Base-by-base conservation (phyloP, 139 green algal genomes). In the Picochlorum sp. region DNA sequence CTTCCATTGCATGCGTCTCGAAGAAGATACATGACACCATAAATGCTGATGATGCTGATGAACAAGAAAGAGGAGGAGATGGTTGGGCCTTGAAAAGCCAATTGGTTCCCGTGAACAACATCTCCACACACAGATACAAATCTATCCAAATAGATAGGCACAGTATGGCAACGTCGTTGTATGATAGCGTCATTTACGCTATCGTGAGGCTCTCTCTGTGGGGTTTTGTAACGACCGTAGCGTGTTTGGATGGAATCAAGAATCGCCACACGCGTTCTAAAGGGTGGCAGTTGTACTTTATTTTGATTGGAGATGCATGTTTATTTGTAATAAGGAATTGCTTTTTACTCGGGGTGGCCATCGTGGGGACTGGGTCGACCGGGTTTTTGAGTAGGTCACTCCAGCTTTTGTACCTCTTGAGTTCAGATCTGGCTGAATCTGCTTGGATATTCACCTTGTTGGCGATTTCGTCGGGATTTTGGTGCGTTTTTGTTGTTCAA, bases 381-480 rank as follows among this genome's bases (percentile, higher is more conserved):
- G 49, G 32, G 24, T 50, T 51, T 1, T 72, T 67, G 24, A 52
- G 61, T 4, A 62, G 57, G 24, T 9, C 21, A 15, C 23, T 59
- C 13, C 13, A 23, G 51, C 21, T 34, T 11, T 32, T 59, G n/a
- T 84, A 76, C 63, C 78, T 84, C 56, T 78, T 84, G 54, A 81
- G 81, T 61, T 61, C 72, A 9, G 65, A 84, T 45, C 11, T 83
- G 4, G 76, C 76, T 15, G 67, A 79, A 4, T 57, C 52, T n/a
- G 65, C 34, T 34, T 77, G 63, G 32, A 62, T 79, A 16, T 74
- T 68, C 14, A 76, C 77, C 38, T 62, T 85, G 20, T 66, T 85
- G 30, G 14, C 56, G 1, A 73, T 85, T 38, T 70, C 78, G 15
- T 71, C 78, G 11, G 78, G 78, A 13, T 80, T 66, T 54, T 85